Base-by-base conservation (phyloP, 2,329 filamentous ascomycete species). In the Paecilomyces sp. region DNA sequence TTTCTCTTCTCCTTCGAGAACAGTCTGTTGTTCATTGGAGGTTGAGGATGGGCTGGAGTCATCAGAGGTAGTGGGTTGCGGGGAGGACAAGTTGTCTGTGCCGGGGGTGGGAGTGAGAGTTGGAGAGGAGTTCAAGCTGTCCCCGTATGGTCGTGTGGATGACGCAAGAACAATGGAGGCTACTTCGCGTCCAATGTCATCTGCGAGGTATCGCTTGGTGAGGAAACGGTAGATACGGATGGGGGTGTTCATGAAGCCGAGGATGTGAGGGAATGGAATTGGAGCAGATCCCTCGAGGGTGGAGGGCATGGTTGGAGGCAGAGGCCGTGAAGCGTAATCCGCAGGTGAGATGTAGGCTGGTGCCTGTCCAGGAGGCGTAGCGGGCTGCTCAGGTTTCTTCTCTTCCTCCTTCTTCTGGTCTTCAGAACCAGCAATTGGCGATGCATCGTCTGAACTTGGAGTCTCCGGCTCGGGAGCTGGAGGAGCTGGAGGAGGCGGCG, bases 191-290 rank as follows among this genome's bases (percentile, higher is more conserved):
- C 94, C 94, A 61, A 97, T 87, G 54, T 88, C 83, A 70, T 99
- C 93, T 63, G 93, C 93, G n/a, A 96, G 82, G 63, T 85, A 78
- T 58, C 94, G 88, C 62, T 75, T 88, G 73, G 88, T 96, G 62
- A 99, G 81, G 82, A 92, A 99, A 64, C 94, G 89, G 70, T 89
- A 89, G 62, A 97, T 81, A 61, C 94, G 88, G 64, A 87, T 89
- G 0, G 92, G 90, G 2, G 93, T 97, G 77, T 94, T 93, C 63
- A 90, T 79, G 80, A 99, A 96, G 61, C 94, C 94, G 31, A 99
- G 88, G 60, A 97, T 84, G 73, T 97, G 93, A 0, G 93, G 93
- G 74, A 96, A 90, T 51, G 85, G 80, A 61, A 99, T 83, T 13
- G 89, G 82, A 25, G 83, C 80, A 5, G 88, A 87, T 52, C 91